phyloP scores from a whole-genome alignment of 768 basidiomycete genomes.

The Boletus rex-veris region DNA sequence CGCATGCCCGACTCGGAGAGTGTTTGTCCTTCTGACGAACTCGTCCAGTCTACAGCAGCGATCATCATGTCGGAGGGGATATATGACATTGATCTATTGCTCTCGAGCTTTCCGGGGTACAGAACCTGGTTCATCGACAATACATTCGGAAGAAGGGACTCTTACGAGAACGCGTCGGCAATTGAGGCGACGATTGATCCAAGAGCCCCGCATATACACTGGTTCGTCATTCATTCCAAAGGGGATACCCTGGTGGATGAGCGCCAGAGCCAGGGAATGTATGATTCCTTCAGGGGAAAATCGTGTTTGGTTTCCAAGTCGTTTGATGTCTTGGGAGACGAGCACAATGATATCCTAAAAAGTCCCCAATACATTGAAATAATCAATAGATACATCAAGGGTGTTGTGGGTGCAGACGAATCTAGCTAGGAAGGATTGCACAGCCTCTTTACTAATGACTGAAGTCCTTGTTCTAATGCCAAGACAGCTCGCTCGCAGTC shows the following conservation, averaged over 20 bases:
- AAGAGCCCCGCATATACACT: slow-evolving; percentile 40
- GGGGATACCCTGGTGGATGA: slow-evolving; percentile 67
- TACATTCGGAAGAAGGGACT: slow-evolving; percentile 51
- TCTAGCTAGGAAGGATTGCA: slow-evolving; percentile 5
- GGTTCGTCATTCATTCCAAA: slow-evolving; percentile 74
- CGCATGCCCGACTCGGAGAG: slow-evolving; percentile 34
- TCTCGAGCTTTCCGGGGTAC: slow-evolving; percentile 65
- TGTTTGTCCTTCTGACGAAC: slow-evolving; percentile 41
- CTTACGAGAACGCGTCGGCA: slow-evolving; percentile 50
- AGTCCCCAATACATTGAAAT: slow-evolving; percentile 43
- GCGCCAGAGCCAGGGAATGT: slow-evolving; percentile 59
- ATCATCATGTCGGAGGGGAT: slow-evolving; percentile 73
- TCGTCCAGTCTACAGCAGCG: slow-evolving; percentile 48
- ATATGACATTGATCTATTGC: slow-evolving; percentile 66
- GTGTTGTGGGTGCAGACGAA: not conserved
- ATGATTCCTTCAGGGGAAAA: slow-evolving; percentile 43
- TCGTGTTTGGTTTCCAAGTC: slow-evolving; percentile 31
- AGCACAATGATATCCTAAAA: slow-evolving; percentile 54
- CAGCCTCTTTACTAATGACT: slow-evolving; percentile 17
- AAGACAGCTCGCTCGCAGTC: slow-evolving; percentile 73
- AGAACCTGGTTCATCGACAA: slow-evolving; percentile 63
- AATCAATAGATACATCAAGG: slow-evolving; percentile 40
- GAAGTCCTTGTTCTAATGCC: slow-evolving; percentile 60
- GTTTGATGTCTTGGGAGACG: slow-evolving; percentile 41
- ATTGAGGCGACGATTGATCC: slow-evolving; percentile 39